Evolutionary conservation across 139 green algal species (phyloP).

Genomic region (Auxenochlorella pyrenoidosa): DNA sequence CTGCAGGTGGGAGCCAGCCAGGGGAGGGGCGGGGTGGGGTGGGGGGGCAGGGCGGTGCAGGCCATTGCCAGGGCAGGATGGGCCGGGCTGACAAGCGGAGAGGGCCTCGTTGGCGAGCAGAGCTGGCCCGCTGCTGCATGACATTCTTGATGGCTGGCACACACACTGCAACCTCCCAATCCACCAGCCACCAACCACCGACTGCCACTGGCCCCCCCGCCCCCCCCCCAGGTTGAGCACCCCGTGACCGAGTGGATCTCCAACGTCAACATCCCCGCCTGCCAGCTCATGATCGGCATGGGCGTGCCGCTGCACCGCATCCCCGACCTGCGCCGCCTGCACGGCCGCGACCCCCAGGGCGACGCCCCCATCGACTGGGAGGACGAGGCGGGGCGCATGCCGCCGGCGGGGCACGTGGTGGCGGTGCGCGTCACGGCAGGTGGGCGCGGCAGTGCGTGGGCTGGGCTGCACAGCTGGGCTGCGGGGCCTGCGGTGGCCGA

Average conservation of each 20-base stretch:
- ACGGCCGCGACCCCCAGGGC: slow-evolving; percentile 57
- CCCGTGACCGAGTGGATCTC: slow-evolving; percentile 98
- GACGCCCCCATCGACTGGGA: slow-evolving; percentile 85
- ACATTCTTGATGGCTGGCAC: too few relatives aligned
- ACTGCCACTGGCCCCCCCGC: neutral
- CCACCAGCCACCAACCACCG: neutral
- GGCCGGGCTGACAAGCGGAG: too few relatives aligned
- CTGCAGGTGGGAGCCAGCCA: slow-evolving; percentile 77
- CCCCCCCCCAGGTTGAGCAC: slow-evolving; percentile 90
- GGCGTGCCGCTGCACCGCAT: slow-evolving; percentile 93
- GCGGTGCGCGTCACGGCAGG: slow-evolving; percentile 90
- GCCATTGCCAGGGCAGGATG: too few relatives aligned
- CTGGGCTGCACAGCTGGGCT: neutral
- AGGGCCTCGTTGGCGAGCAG: too few relatives aligned
- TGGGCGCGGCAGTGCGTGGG: neutral
- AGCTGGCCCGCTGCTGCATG: too few relatives aligned
- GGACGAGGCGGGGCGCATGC: slow-evolving; percentile 50
- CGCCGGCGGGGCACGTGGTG: slow-evolving; percentile 81
- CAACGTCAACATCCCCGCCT: slow-evolving; percentile 93
- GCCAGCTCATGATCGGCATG: slow-evolving; percentile 93
- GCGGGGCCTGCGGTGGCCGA: too few relatives aligned
- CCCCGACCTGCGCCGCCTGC: slow-evolving; percentile 85
- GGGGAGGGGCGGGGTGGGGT: neutral
- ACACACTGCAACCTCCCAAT: too few relatives aligned
- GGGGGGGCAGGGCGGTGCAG: too few relatives aligned